These are phyloP conservation scores for Phialocephala sp. DNA, from an alignment of 2,329 filamentous ascomycete species.

Conservation along the genomic window DNA sequence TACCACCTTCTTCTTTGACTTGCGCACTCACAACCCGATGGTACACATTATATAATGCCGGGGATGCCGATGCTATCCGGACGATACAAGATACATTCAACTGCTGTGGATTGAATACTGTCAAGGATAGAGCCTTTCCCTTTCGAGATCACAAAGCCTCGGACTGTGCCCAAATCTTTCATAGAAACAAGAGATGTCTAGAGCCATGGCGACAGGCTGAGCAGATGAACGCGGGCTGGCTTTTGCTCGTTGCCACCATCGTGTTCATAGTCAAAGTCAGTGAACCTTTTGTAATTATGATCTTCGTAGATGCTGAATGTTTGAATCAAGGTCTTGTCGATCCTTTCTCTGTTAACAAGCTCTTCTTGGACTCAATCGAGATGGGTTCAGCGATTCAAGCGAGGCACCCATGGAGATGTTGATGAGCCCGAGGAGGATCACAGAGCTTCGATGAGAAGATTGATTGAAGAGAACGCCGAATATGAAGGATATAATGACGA, in stretches of 20 bases:
- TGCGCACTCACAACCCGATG: slow-evolving; percentile 64
- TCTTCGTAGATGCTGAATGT: neutral
- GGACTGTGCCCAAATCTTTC: slow-evolving; percentile 23
- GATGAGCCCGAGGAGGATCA: slow-evolving; percentile 33
- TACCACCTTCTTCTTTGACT: slow-evolving; percentile 39
- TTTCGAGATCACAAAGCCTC: slow-evolving; percentile 49
- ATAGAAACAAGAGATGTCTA: slow-evolving; percentile 50
- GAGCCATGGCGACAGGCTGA: slow-evolving; percentile 62
- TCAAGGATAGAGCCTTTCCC: slow-evolving; percentile 67
- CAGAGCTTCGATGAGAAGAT: slow-evolving; percentile 31
- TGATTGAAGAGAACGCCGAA: slow-evolving; percentile 36
- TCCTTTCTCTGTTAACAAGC: slow-evolving; percentile 38
- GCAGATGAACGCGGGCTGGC: slow-evolving; percentile 57
- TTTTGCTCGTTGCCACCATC: slow-evolving; percentile 58
- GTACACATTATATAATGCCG: slow-evolving; percentile 56
- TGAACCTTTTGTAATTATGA: neutral
- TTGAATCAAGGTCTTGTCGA: slow-evolving; percentile 30
- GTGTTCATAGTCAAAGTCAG: slow-evolving; percentile 63
- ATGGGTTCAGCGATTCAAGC: slow-evolving; percentile 30
- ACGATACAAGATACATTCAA: slow-evolving; percentile 68
- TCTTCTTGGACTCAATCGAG: slow-evolving; percentile 33
- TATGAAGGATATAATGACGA: slow-evolving; percentile 36
- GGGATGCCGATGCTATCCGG: slow-evolving; percentile 57
- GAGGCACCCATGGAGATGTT: slow-evolving; percentile 17
- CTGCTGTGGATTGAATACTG: slow-evolving; percentile 68